Evolutionary conservation across 192 early-diverging fungal genomes (phyloP).

Genomic region (Umbelopsis vinacea): DNA sequence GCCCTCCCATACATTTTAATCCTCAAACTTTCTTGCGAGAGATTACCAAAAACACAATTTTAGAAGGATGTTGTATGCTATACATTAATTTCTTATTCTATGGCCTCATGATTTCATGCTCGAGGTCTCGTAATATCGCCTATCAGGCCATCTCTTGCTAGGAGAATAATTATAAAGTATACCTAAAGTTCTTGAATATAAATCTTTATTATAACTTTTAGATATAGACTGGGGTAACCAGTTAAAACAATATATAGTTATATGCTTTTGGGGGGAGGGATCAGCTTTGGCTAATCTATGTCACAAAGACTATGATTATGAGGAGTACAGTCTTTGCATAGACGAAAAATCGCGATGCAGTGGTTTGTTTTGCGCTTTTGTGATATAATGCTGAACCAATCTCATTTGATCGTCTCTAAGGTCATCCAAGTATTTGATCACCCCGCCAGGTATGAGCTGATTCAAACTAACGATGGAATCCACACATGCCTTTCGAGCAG

Average conservation of each 20-base stretch:
- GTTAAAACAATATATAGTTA: neutral
- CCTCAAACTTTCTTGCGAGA: too few relatives aligned
- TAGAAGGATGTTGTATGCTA: too few relatives aligned
- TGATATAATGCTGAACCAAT: constrained; percentile 37
- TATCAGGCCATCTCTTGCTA: too few relatives aligned
- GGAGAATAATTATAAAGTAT: too few relatives aligned
- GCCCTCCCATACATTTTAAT: neutral
- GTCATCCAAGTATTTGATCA: constrained; percentile 34
- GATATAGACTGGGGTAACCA: too few relatives aligned
- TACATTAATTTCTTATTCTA: too few relatives aligned
- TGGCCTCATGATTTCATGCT: too few relatives aligned
- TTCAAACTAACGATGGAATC: constrained; percentile 44
- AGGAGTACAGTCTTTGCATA: constrained; percentile 3
- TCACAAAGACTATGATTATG: neutral
- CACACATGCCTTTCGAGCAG: constrained; percentile 41
- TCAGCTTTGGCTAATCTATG: neutral
- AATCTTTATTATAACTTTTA: too few relatives aligned
- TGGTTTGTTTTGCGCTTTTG: constrained; percentile 25
- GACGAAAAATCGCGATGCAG: neutral
- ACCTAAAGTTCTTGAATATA: too few relatives aligned
- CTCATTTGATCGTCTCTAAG: constrained; percentile 44
- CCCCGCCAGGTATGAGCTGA: constrained; percentile 36
- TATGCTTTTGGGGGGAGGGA: neutral
- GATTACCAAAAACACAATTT: too few relatives aligned
- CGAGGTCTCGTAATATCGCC: too few relatives aligned